Conservation (phyloP, 2,329 filamentous ascomycete genomes). For the Dryadomyces quercivorus region DNA sequence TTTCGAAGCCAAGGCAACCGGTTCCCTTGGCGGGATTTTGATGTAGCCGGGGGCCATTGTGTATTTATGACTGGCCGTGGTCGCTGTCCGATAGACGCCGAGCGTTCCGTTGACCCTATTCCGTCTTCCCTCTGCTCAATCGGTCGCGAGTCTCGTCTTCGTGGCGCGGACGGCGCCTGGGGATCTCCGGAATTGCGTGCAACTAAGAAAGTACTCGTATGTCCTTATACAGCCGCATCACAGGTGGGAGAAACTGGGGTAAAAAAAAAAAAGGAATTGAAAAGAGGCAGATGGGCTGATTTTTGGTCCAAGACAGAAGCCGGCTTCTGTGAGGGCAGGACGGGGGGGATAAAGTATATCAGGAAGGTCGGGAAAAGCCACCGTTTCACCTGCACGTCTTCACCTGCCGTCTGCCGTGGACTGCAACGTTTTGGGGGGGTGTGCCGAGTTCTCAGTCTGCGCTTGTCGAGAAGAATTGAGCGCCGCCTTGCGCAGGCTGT, state of each 20-base stretch:
- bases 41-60: constrained; percentile 40
- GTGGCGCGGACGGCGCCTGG: neutral
- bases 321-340: neutral
- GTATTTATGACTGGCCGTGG: neutral
- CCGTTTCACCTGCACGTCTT: neutral
- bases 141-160: neutral
- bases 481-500: no score
- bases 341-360: neutral
- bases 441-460: neutral
- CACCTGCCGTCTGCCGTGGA: neutral
- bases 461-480: no score
- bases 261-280: neutral
- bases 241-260: neutral
- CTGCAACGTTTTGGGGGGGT: neutral
- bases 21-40: constrained; percentile 31
- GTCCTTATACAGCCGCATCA: neutral
- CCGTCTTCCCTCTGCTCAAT: neutral
- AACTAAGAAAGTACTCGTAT: no score
- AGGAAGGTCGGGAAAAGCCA: neutral
- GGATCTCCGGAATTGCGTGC: neutral
- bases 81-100: no score
- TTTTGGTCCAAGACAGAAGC: neutral
- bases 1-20: constrained; percentile 19
- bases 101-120: neutral
- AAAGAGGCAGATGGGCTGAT: neutral